These are phyloP conservation scores for Trebouxia gelatinosa DNA, from an alignment of 163 green algal genomes.

Conservation along the genomic window DNA sequence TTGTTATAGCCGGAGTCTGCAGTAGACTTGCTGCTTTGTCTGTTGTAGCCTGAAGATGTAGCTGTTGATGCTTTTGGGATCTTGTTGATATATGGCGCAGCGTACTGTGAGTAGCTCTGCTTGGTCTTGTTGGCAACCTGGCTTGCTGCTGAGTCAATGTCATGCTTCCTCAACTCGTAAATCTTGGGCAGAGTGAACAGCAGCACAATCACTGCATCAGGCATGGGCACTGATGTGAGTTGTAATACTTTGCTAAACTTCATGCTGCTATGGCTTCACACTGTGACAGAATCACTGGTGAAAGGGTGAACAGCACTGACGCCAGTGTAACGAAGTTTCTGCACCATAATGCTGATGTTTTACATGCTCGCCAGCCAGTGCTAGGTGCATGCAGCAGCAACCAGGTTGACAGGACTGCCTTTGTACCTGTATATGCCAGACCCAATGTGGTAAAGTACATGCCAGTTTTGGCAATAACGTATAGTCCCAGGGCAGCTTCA, in stretches of 20 bases:
- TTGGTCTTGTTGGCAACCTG: constrained; percentile 26
- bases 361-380: too few relatives aligned
- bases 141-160: constrained; percentile 55
- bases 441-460: constrained; percentile 51
- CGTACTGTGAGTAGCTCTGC: constrained; percentile 40
- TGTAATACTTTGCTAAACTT: too few relatives aligned
- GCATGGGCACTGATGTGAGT: background rate
- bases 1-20: constrained; percentile 16
- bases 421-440: constrained; percentile 59
- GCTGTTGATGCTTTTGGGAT: constrained; percentile 56
- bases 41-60: constrained; percentile 19
- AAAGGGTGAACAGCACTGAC: too few relatives aligned
- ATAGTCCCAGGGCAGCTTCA: constrained; percentile 47
- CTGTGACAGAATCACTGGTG: too few relatives aligned
- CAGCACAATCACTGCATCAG: constrained; percentile 40
- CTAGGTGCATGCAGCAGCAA: too few relatives aligned
- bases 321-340: too few relatives aligned
- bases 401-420: too few relatives aligned
- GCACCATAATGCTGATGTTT: too few relatives aligned
- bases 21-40: background rate
- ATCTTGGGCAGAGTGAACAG: constrained; percentile 68
- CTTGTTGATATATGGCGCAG: constrained; percentile 54
- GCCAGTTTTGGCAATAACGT: constrained; percentile 47
- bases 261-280: too few relatives aligned
- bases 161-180: constrained; percentile 73